These are phyloP conservation scores for Truncatella angustata DNA, from an alignment of 2,329 filamentous ascomycete genomes.

Conservation along the genomic window DNA sequence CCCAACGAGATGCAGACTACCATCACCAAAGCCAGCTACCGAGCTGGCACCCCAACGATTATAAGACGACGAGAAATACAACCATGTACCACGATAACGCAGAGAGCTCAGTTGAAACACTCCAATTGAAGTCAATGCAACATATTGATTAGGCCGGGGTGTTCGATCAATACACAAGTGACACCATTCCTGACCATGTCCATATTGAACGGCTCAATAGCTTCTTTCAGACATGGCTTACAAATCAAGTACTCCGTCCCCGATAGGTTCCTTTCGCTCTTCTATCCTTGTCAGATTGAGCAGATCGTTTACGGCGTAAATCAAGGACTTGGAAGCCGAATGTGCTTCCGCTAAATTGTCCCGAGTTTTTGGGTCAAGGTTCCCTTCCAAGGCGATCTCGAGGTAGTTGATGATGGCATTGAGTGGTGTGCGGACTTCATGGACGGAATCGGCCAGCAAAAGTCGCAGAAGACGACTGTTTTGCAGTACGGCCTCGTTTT, in stretches of 20 bases:
- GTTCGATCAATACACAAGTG: constrained; percentile 63
- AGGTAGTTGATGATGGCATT: constrained; percentile 96
- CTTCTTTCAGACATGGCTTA: constrained; percentile 70
- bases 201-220: constrained; percentile 68
- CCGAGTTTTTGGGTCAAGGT: constrained; percentile 75
- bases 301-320: constrained; percentile 92
- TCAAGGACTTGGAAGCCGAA: constrained; percentile 86
- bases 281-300: constrained; percentile 87
- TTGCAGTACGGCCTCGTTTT: constrained; percentile 82
- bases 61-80: no score
- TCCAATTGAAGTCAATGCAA: no score
- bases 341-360: constrained; percentile 84
- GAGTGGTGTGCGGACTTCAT: constrained; percentile 85
- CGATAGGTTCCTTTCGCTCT: constrained; percentile 74
- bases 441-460: constrained; percentile 82
- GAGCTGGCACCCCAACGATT: no score
- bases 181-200: constrained; percentile 78
- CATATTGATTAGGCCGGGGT: constrained; percentile 65
- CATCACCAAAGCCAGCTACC: no score
- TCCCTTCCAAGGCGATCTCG: constrained; percentile 83
- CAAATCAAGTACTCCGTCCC: constrained; percentile 78
- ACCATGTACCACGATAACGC: no score
- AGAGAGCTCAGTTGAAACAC: no score
- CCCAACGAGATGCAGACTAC: no score
- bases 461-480: constrained; percentile 77